Evolutionary conservation across 345 rosid genomes (phyloP).

Genomic region (Carallia brachiata): DNA sequence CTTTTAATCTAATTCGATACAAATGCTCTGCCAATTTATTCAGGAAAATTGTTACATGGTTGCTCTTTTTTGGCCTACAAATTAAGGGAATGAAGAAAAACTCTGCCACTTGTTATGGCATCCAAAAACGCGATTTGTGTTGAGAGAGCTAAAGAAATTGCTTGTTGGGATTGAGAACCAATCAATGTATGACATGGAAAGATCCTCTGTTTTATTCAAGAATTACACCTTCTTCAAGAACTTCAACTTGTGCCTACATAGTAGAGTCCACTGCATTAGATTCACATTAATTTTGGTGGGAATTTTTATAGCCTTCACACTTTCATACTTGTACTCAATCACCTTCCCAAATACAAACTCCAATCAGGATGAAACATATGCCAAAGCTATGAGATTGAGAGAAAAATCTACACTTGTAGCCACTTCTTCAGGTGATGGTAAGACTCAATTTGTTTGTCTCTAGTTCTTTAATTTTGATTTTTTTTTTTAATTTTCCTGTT

Average conservation of each 20-base stretch:
- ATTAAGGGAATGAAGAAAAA: too few relatives aligned
- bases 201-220: too few relatives aligned
- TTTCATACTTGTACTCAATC: not conserved
- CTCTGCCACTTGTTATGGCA: too few relatives aligned
- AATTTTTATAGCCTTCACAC: constrained; percentile 1
- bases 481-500: not conserved
- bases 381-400: not conserved
- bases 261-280: not conserved
- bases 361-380: not conserved
- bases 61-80: too few relatives aligned
- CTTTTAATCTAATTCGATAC: too few relatives aligned
- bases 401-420: not conserved
- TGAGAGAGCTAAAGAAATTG: too few relatives aligned
- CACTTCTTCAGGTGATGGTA: not conserved
- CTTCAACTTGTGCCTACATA: not conserved
- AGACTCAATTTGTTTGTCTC: not conserved
- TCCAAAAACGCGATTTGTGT: too few relatives aligned
- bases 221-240: too few relatives aligned
- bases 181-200: too few relatives aligned
- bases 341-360: not conserved
- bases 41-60: too few relatives aligned
- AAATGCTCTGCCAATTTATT: too few relatives aligned
- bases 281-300: not conserved
- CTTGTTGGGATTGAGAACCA: too few relatives aligned
- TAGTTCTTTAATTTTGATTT: not conserved